Evolutionary conservation across 208 protist species (phyloP), one percentile per base, ranked within the genome.

Genomic region (Entamoeba moshkovskii): DNA sequence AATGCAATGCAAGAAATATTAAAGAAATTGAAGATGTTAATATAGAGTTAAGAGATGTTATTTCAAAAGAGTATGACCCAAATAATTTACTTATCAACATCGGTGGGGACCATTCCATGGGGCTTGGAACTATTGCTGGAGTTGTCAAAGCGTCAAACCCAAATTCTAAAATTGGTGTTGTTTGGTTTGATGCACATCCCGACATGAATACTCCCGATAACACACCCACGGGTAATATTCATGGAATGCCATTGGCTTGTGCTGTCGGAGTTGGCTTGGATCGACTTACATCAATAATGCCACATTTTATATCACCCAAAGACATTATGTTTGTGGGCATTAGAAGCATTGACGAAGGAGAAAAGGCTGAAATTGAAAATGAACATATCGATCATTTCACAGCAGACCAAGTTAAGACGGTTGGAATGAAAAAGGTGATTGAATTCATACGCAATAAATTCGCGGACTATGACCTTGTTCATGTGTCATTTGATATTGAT

Each of bases 201-300:
- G 59, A 85, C 25, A 85, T 85, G 29, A 85, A 85, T 44, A 85
- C 11, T 85, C 29, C 59, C 8, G 59, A 85, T 13, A 42, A 29
- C 8, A 33, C 59, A 38, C 59, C 59, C 8, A 33, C 29, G 16
- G 59, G 59, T 33, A 85, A 85, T 38, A 85, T 85, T 29, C 59
- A 85, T 85, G 59, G 59, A 85, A 85, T 85, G 59, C 59, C 59
- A 85, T 85, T 85, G n/a, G 59, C 59, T 29, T 85, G 59, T 85
- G 18, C 29, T 85, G 59, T 85, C n/a, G 59, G 59, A 33, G 8
- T 85, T 42, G 59, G 59, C 13, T 22, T 22, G 25, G 18, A 85
- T 13, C 13, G 33, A 85, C 33, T 85, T 29, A 85, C 22, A 13
- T 42, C 59, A 13, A 38, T 85, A 13, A 85, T 85, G 59, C 22